Evolutionary conservation across 2,329 filamentous ascomycete species (phyloP), one percentile per base, ranked within the genome.

Genomic region (Exophiala sp.): DNA sequence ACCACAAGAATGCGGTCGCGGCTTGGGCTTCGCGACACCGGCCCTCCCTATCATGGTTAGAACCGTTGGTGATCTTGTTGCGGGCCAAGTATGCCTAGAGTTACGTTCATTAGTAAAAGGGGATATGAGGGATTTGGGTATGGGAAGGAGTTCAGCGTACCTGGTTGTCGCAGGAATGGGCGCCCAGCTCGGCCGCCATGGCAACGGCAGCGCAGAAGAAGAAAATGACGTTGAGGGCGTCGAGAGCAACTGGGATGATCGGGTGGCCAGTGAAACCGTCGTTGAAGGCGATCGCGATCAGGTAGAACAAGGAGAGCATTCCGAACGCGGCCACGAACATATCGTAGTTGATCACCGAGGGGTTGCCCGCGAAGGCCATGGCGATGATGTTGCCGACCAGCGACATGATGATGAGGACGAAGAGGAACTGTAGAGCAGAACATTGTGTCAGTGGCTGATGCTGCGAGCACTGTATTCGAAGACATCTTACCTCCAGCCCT

Each of bases 381-480:
- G 72, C 70, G 63, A 83, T 80, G 70, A 82, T 81, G 71, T 82
- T 80, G 58, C 79, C 81, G 58, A 81, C 64, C 39, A 84, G 70
- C 10, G 78, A 72, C 70, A 82, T 78, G 62, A 82, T 66, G 61
- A 84, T 72, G 49, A 82, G 64, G 27, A 78, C 71, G 68, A 74
- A 81, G 61, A 81, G 43, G 66, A 82, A 78, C 79, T 83, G 56
- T 13, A n/a, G 39, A 14, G 13, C 4, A 47, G 51, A 19, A 53
- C 37, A 41, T 24, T 24, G 19, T n/a, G 41, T 57, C 29, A 52
- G 48, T 18, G 39, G 47, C 24, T 52, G 52, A 37, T 16, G 40
- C 41, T 18, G n/a, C n/a, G n/a, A n/a, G n/a, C n/a, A n/a, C n/a
- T n/a, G n/a, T n/a, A n/a, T n/a, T n/a, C n/a, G n/a, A n/a, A 27